These are phyloP conservation scores for Artemisia princeps DNA, from an alignment of 140 eudicot genomes.

Conservation along the genomic window DNA sequence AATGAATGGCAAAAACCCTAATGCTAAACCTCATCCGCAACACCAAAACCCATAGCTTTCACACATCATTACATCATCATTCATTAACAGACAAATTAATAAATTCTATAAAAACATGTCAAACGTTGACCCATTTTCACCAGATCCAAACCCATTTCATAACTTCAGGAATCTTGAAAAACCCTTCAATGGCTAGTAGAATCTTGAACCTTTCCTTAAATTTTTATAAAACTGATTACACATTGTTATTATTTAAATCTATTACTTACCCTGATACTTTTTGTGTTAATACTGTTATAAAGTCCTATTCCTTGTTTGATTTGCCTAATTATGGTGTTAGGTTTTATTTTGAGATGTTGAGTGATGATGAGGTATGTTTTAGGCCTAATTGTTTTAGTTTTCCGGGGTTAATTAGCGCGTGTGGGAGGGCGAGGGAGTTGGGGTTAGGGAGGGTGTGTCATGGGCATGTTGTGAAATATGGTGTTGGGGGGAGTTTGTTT, in stretches of 20 bases:
- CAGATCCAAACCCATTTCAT: conserved; percentile 66
- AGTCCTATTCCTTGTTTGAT: conserved; percentile 37
- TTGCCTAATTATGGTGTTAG: conserved; percentile 32
- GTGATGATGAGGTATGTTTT: conserved; percentile 29
- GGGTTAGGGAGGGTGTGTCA: conserved; percentile 53
- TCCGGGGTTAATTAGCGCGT: conserved; percentile 50
- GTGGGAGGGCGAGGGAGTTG: conserved; percentile 41
- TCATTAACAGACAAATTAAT: too few species aligned
- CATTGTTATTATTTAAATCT: conserved; percentile 38
- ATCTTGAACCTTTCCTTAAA: conserved; percentile 43
- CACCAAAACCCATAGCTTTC: too few species aligned
- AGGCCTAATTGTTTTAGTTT: conserved; percentile 65
- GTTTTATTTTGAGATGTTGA: conserved; percentile 54
- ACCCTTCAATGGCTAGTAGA: conserved; percentile 47
- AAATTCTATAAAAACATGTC: conserved; percentile 21
- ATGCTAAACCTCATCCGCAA: too few species aligned
- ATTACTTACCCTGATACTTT: conserved; percentile 48
- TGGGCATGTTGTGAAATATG: conserved; percentile 67
- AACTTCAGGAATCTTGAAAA: conserved; percentile 47
- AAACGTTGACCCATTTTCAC: conserved; percentile 30
- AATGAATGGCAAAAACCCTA: too few species aligned
- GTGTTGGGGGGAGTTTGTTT: conserved; percentile 52
- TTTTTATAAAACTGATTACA: conserved; percentile 35
- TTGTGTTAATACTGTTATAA: conserved; percentile 60
- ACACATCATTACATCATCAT: too few species aligned